A percentile compares a stretch with the other conserved stretches of the same genome.
Conservation (phyloP, 148 eudicot species). For the Vaccinium macrocarpon region DNA sequence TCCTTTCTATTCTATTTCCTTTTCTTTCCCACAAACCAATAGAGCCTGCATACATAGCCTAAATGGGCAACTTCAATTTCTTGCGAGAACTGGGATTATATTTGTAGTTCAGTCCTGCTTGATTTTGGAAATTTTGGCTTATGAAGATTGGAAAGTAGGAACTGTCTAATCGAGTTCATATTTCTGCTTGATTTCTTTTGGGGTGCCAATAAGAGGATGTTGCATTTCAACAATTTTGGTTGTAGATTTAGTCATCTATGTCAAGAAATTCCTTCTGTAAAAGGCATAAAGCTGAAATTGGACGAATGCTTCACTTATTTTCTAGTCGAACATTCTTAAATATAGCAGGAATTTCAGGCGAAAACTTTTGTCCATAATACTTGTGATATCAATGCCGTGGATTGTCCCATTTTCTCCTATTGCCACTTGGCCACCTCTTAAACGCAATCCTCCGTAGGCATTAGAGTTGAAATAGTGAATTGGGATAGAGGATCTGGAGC, state of each 20-base stretch:
- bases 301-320: not conserved
- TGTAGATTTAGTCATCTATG: not conserved
- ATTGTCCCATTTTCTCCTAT: not conserved
- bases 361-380: not conserved
- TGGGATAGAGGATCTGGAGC: not conserved
- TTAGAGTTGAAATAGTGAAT: not conserved
- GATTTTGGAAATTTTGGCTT: not conserved
- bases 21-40: not conserved
- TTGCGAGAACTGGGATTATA: not conserved
- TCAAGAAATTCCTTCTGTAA: not conserved
- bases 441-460: not conserved
- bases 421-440: not conserved
- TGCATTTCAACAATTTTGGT: not conserved
- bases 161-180: not conserved
- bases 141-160: not conserved
- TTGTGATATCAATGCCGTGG: conserved; percentile 3
- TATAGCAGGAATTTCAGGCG: not conserved
- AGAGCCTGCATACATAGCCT: not conserved
- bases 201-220: not conserved
- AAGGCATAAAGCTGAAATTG: not conserved
- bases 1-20: not conserved
- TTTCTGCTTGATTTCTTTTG: not conserved
- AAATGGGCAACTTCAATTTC: not conserved
- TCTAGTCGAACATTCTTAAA: not conserved
- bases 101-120: not conserved